Percentiles rank a stretch among this genome's conserved stretches.
Evolutionary conservation across 805 yeast species (phyloP).

Genomic region (Candida hungchunana): DNA sequence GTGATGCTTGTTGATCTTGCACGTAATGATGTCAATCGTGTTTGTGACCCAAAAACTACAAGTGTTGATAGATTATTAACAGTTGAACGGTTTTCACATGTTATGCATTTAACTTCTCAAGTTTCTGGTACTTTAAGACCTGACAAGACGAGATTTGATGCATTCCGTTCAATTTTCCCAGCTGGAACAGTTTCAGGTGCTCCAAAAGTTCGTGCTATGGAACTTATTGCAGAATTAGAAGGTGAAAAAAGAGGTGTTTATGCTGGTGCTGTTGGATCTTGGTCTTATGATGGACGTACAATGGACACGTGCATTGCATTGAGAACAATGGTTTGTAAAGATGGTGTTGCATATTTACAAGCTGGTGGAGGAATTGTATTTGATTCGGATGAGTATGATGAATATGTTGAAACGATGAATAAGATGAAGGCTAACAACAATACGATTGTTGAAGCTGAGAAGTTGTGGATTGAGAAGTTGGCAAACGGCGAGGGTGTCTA

Average conservation of each 20-base stretch:
- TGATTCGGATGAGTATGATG: conserved; percentile 94
- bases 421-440: conserved; percentile 92
- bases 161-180: conserved; percentile 96
- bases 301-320: conserved; percentile 98
- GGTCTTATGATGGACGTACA: conserved; percentile 92
- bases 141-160: conserved; percentile 90
- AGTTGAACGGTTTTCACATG: conserved; percentile 93
- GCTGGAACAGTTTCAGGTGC: conserved; percentile 99
- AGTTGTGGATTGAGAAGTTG: conserved; percentile 55
- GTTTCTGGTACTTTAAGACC: conserved; percentile 86
- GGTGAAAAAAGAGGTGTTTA: conserved; percentile 92
- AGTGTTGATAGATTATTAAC: conserved; percentile 84
- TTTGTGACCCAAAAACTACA: conserved; percentile 84
- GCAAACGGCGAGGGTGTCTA: conserved; percentile 21
- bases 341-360: conserved; percentile 86
- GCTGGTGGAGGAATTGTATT: conserved; percentile 99
- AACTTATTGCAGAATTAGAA: conserved; percentile 84
- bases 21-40: conserved; percentile 90
- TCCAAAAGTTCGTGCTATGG: conserved; percentile 97
- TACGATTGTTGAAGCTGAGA: conserved; percentile 91
- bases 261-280: conserved; percentile 98
- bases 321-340: conserved; percentile 93
- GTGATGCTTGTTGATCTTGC: conserved; percentile 98
- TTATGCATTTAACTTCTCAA: conserved; percentile 92
- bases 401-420: conserved; percentile 93